Evolutionary conservation across 192 early-diverging fungal genomes (phyloP).

Genomic region (Chytriomyces sp.): DNA sequence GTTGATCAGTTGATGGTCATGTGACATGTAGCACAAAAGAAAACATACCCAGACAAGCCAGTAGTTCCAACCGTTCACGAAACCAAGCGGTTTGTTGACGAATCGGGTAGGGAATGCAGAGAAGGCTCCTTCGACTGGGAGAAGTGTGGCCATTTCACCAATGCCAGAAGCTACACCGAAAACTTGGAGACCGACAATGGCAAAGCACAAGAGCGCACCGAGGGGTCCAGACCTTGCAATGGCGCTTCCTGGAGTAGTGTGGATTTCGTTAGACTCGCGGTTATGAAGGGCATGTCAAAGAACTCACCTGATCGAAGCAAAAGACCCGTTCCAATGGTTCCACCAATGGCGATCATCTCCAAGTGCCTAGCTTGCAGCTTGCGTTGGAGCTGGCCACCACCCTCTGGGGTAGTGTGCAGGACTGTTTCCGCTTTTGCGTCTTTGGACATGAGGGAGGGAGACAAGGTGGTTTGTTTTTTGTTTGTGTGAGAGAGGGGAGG

Average conservation of each 20-base stretch:
- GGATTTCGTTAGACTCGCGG: not conserved
- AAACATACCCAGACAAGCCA: constrained; percentile 32
- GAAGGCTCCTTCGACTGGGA: constrained; percentile 77
- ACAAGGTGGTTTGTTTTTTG: too few species aligned
- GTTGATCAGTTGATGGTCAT: too few species aligned
- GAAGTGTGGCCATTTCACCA: constrained; percentile 76
- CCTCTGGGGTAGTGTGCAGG: not conserved
- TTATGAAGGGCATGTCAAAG: not conserved
- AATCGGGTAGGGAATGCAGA: constrained; percentile 78
- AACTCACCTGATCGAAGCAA: constrained; percentile 75
- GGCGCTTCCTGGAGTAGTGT: constrained; percentile 32
- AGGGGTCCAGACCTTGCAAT: constrained; percentile 56
- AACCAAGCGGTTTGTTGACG: constrained; percentile 72
- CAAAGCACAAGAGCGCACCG: not conserved
- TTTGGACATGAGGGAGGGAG: not conserved
- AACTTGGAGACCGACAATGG: constrained; percentile 10
- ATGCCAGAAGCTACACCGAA: constrained; percentile 64
- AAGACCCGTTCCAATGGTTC: constrained; percentile 67
- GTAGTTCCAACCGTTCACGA: constrained; percentile 40
- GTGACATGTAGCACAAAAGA: not conserved
- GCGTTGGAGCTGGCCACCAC: constrained; percentile 37
- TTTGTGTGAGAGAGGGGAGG: too few species aligned
- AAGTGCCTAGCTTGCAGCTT: constrained; percentile 56
- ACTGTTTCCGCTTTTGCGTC: not conserved
- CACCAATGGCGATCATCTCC: constrained; percentile 61